Conservation (phyloP, 768 basidiomycete species). For the Lentinula lateritia region DNA sequence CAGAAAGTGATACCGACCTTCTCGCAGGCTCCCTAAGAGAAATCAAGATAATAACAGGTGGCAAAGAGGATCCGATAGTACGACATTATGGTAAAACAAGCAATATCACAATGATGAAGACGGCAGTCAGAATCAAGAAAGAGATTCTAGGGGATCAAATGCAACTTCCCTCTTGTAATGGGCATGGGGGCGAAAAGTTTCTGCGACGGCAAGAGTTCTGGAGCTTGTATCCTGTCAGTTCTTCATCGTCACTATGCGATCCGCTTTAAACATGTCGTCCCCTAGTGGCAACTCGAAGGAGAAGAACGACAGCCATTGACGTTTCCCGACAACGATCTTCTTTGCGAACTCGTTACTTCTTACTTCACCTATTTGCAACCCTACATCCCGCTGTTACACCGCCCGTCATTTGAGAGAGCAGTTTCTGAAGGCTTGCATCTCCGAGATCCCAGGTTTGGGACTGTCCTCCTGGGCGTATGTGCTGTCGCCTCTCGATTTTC, state of each 20-base stretch:
- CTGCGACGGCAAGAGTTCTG: background rate
- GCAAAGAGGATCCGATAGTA: background rate
- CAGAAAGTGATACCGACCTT: background rate
- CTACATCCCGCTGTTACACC: conserved; percentile 44
- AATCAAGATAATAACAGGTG: conserved; percentile 16
- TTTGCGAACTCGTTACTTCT: conserved; percentile 33
- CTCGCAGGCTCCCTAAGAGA: background rate
- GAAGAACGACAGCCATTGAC: conserved; percentile 11
- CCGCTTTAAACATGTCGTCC: background rate
- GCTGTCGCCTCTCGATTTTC: conserved; percentile 46
- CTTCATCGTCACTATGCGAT: background rate
- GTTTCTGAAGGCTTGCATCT: conserved; percentile 30
- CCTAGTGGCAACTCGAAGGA: conserved; percentile 10
- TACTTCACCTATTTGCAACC: conserved; percentile 40
- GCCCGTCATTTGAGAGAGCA: conserved; percentile 38
- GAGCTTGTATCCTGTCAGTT: background rate
- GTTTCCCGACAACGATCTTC: conserved; percentile 32
- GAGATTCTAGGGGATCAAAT: conserved; percentile 21
- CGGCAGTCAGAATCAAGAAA: conserved; percentile 35
- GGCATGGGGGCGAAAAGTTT: background rate
- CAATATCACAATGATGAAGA: conserved; percentile 18
- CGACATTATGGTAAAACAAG: background rate
- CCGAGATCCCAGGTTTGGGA: conserved; percentile 30
- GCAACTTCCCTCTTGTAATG: background rate
- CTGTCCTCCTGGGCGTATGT: conserved; percentile 44